These are phyloP conservation scores for Colletotrichum euphorbiae DNA, from an alignment of 2,329 filamentous ascomycete genomes.

Conservation along the genomic window DNA sequence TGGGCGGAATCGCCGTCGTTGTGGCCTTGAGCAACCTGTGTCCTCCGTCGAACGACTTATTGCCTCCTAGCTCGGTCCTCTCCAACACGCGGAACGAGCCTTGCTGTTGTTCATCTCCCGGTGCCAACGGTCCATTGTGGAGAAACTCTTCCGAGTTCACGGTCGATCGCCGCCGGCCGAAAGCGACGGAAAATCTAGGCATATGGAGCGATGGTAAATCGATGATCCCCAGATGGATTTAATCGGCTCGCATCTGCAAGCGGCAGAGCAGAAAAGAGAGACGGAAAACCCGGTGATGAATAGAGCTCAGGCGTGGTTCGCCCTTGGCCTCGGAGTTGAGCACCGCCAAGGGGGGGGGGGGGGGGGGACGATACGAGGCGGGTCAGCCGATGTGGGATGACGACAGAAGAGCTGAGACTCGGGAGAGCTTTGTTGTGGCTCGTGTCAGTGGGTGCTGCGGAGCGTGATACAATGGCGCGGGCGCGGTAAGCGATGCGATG, in stretches of 20 bases:
- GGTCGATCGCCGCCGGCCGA: slow-evolving; percentile 70
- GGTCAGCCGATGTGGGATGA: slow-evolving; percentile 39
- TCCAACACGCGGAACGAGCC: slow-evolving; percentile 71
- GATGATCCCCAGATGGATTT: slow-evolving; percentile 25
- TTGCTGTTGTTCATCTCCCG: slow-evolving; percentile 48
- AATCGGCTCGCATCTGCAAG: slow-evolving; percentile 23
- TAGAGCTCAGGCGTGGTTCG: slow-evolving; percentile 7
- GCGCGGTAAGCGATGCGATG: slow-evolving; percentile 22
- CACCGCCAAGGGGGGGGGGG: not conserved
- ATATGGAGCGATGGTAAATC: slow-evolving; percentile 58
- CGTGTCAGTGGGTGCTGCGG: slow-evolving; percentile 35
- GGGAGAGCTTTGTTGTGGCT: slow-evolving; percentile 37
- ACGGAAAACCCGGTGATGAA: slow-evolving; percentile 4
- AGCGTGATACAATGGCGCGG: slow-evolving; percentile 17
- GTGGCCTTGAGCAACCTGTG: slow-evolving; percentile 55
- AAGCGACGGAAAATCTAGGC: slow-evolving; percentile 72
- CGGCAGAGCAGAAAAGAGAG: slow-evolving; percentile 1
- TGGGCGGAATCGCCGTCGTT: slow-evolving; percentile 48
- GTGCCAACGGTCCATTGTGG: slow-evolving; percentile 61
- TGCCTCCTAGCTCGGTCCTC: slow-evolving; percentile 57
- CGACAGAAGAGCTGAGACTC: slow-evolving; percentile 38
- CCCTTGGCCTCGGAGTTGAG: slow-evolving; percentile 19
- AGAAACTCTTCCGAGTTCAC: slow-evolving; percentile 64
- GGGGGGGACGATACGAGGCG: slow-evolving; percentile 34
- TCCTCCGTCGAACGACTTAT: slow-evolving; percentile 64